Evolutionary conservation across 2,329 filamentous ascomycete species (phyloP), one percentile per base, ranked within the genome.

Genomic region (Xylaria sp.): DNA sequence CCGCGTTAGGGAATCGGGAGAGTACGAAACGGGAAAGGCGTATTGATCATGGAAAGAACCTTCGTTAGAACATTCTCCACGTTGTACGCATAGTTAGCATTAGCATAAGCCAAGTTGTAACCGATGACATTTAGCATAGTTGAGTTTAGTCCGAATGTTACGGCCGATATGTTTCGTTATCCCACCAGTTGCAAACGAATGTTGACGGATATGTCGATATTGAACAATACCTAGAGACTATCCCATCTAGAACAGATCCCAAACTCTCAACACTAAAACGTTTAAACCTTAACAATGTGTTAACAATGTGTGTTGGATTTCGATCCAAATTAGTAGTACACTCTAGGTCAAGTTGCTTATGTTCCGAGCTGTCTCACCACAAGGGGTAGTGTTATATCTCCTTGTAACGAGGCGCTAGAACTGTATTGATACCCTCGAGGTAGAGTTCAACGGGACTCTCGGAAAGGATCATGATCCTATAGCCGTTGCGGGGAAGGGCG

Each of bases 61-160:
- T 17, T 42, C 11, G 39, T n/a, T 21, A 32, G 57, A 24, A 34
- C 6, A n/a, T 60, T 55, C 7, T 3, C 34, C 34, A 7, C 27
- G 24, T 27, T 45, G 36, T 63, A 58, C 17, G 8, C 12, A 47
- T 58, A 30, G 45, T 34, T 39, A 48, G 53, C 6, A 63, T 58
- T 63, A 58, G 58, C 30, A 66, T 47, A 45, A 32, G 48, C 51
- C 24, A 39, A 53, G 34, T 36, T 47, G 39, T 17, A 42, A 14
- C 14, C 12, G 39, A 27, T 27, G 24, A 42, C 11, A 36, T 36
- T 36, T 11, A 36, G 34, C 7, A 36, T 11, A 27, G 24, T 36
- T 36, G 11, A 42, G 11, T 42, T 42, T 42, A 11, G 39, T 11
- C 4, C 14, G 14, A 17, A 17, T 17, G 39, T 42, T 36, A 17